phyloP scores from a whole-genome alignment of 1,284 basidiomycete genomes.

The Boletus semigastroideus region DNA sequence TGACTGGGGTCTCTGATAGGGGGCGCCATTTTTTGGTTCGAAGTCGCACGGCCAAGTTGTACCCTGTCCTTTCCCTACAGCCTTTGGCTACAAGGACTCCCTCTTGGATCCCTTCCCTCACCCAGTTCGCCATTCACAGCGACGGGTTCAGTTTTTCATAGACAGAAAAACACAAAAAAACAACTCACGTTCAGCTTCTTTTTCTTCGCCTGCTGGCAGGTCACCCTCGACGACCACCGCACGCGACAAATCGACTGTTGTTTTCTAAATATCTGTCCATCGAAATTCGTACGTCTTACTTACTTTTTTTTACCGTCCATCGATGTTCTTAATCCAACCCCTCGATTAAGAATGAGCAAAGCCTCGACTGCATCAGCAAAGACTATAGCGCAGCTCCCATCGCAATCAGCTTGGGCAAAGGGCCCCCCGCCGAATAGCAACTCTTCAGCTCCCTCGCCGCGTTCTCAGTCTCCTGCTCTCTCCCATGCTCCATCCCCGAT shows the following conservation, averaged over 20 bases:
- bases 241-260: constrained; percentile 48
- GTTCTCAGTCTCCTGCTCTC: constrained; percentile 74
- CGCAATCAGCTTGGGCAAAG: constrained; percentile 81
- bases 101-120: constrained; percentile 5
- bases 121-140: constrained; percentile 33
- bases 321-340: neutral
- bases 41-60: constrained; percentile 33
- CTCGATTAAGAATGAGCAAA: constrained; percentile 74
- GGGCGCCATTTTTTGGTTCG: constrained; percentile 33
- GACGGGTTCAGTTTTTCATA: constrained; percentile 33
- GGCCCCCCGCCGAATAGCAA: constrained; percentile 64
- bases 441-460: constrained; percentile 56
- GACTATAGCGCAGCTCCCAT: constrained; percentile 65
- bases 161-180: constrained; percentile 33
- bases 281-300: constrained; percentile 40
- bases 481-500: constrained; percentile 45
- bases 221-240: constrained; percentile 81
- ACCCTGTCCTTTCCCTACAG: constrained; percentile 38
- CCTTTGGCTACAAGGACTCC: constrained; percentile 38
- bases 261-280: constrained; percentile 42
- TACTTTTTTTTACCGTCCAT: constrained; percentile 16
- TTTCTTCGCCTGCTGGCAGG: constrained; percentile 83
- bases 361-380: constrained; percentile 70
- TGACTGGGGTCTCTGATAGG: constrained; percentile 30
- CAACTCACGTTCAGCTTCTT: constrained; percentile 29